Conservation (phyloP, 2,329 filamentous ascomycete species). For the Epichloe baconii region DNA sequence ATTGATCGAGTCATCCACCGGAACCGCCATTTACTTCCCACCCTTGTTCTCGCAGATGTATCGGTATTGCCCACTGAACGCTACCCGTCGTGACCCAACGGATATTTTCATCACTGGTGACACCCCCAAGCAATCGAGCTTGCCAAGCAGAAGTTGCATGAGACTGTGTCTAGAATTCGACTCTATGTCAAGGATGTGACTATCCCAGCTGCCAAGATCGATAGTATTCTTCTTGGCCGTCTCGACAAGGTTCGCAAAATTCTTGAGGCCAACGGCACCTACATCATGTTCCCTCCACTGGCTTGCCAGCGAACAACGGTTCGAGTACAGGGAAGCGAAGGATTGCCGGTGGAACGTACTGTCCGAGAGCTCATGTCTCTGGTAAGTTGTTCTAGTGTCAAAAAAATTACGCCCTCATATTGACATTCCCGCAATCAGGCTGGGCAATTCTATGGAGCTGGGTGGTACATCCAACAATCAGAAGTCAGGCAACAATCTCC, state of each 20-base stretch:
- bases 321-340: slow-evolving; percentile 84
- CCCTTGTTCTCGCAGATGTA: slow-evolving; percentile 87
- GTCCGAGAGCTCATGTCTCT: slow-evolving; percentile 92
- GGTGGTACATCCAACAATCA: slow-evolving; percentile 82
- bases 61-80: slow-evolving; percentile 74
- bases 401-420: background rate
- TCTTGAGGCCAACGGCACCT: slow-evolving; percentile 90
- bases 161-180: slow-evolving; percentile 68
- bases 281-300: slow-evolving; percentile 80
- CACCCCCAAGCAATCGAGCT: slow-evolving; percentile 69
- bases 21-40: slow-evolving; percentile 96
- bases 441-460: slow-evolving; percentile 93
- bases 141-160: slow-evolving; percentile 84
- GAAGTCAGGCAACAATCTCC: slow-evolving; percentile 49
- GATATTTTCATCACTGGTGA: slow-evolving; percentile 95
- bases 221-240: slow-evolving; percentile 80
- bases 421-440: slow-evolving; percentile 37
- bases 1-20: slow-evolving; percentile 86
- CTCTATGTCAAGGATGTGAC: slow-evolving; percentile 85
- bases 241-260: slow-evolving; percentile 97
- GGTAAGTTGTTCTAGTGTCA: slow-evolving; percentile 35
- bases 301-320: slow-evolving; percentile 76
- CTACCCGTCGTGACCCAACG: slow-evolving; percentile 67
- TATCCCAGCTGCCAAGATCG: slow-evolving; percentile 83
- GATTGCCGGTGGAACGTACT: slow-evolving; percentile 86